Base-by-base conservation (phyloP, 441 rosid species). In the Lepidium campestre region DNA sequence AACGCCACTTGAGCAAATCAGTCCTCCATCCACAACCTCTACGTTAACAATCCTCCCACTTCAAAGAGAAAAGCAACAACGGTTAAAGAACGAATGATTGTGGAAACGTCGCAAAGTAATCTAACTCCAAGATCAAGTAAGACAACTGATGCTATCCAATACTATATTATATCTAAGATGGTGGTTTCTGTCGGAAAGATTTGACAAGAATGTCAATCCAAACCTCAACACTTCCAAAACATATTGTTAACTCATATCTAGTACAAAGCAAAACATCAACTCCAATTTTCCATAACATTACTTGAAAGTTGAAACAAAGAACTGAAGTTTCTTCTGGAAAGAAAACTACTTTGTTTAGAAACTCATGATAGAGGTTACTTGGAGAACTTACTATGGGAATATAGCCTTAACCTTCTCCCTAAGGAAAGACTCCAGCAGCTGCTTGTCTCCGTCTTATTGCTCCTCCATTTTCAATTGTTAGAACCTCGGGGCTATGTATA, bases 1-100 rank as follows among this genome's bases (percentile, higher is more conserved):
- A 34, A 87, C 95, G n/a, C 96, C 96, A 9, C 96, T 93, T 9
- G 97, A 93, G 83, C 99, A 90, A 65, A 89, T 82, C 65, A 90
- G 67, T 71, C 99, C 99, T 61, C 99, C 96, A 58, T 91, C 93
- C 41, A 89, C 95, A 39, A 89, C 93, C 72, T 91, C 96, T 66
- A 90, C 81, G 36, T 77, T 80, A 55, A 85, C 48, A 79, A 93
- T 89, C 75, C 65, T 60, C 57, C 95, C 97, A 62, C 96, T 90
- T 79, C 58, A 83, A 47, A 50, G 0, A 34, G 4, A 57, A 48
- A 42, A 23, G 2, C 18, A 50, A 46, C 18, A 48, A 64, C 34
- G n/a, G 46, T 58, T 50, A 12, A 57, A 5, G 4, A 40, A 18
- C 0, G 7, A 61, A 37, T 37, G 52, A 36, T 15, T 34, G 46